A percentile compares a stretch with the other conserved stretches of the same genome.
phyloP scores from a whole-genome alignment of 169 alveolate species.

The Eimeria necatrix region DNA sequence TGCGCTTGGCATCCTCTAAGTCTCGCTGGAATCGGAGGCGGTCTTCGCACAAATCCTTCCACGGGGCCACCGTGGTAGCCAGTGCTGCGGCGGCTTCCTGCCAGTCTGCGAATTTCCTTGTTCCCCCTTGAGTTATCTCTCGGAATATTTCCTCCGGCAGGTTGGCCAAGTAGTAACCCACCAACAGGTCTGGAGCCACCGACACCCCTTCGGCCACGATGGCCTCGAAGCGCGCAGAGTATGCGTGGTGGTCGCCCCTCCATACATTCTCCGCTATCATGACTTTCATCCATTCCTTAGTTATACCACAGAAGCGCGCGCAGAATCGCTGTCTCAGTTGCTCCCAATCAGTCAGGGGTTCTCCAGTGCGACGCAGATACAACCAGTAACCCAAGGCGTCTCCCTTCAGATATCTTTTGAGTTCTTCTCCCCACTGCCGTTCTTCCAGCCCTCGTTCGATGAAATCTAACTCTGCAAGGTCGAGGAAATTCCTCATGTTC shows the following conservation, averaged over 20 bases:
- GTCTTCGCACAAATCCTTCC: background rate
- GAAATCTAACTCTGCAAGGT: background rate
- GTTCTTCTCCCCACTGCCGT: background rate
- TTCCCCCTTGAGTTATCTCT: background rate
- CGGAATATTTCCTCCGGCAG: background rate
- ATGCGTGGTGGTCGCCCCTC: background rate
- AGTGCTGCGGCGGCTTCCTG: constrained; percentile 7
- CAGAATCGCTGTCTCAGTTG: background rate
- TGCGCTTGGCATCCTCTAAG: background rate
- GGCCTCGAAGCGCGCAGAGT: background rate
- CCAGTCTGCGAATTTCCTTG: background rate
- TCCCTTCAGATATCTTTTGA: background rate
- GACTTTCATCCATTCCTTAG: background rate
- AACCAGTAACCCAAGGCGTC: constrained; percentile 11
- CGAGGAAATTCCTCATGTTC: constrained; percentile 15
- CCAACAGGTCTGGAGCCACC: background rate
- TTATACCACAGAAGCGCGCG: background rate
- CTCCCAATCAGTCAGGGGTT: background rate
- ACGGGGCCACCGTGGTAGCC: background rate
- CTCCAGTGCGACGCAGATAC: background rate
- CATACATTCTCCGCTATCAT: background rate
- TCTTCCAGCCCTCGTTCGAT: background rate
- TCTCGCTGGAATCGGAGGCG: background rate
- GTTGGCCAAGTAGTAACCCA: background rate
- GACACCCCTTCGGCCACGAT: background rate